Evolutionary conservation across 2,329 filamentous ascomycete genomes (phyloP), one percentile per base, ranked within the genome.

Genomic region (Pseudodiploospora longispora): DNA sequence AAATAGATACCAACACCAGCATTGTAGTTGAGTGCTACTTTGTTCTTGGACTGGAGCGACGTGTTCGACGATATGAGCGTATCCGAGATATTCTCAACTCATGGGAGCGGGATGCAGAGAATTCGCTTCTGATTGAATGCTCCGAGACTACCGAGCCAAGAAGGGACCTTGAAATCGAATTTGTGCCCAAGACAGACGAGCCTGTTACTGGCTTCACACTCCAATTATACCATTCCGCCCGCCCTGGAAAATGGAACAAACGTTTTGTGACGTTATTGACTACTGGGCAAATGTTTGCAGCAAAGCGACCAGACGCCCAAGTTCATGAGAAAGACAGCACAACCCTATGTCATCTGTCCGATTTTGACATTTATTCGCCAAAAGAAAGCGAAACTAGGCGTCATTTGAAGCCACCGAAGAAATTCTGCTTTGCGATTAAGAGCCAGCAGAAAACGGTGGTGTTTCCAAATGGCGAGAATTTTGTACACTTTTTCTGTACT

Each of bases 61-160:
- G 86, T 1, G 67, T 97, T 28, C 83, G 91, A 35, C 82, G 81
- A 34, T 96, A 95, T 59, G 91, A 97, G 66, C 80, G 80, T 49
- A 76, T 97, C 30, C 80, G 87, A 47, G 87, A 95, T 56, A 78
- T 95, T 27, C 78, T 96, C 75, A 94, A 95, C 61, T 94, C 89
- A 0, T 97, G 91, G 91, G 87, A 95, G 48, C 72, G 75, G 36
- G 89, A 95, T 60, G 71, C 75, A 3, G 83, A 89, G 53, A 93
- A 95, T 56, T 72, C 76, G 6, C 70, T 97, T 10, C 66, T 85
- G 12, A 72, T 96, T 27, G 67, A 83, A 43, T 72, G 82, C 10
- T 70, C 75, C 2, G 74, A 80, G 33, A 65, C 72, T 2, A 68
- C 71, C 5, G 70, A 75, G n/a, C 69, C 74, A 42, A 69, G 76